Conservation (phyloP, 2,329 filamentous ascomycete genomes). For the Phialophora verrucosa region DNA sequence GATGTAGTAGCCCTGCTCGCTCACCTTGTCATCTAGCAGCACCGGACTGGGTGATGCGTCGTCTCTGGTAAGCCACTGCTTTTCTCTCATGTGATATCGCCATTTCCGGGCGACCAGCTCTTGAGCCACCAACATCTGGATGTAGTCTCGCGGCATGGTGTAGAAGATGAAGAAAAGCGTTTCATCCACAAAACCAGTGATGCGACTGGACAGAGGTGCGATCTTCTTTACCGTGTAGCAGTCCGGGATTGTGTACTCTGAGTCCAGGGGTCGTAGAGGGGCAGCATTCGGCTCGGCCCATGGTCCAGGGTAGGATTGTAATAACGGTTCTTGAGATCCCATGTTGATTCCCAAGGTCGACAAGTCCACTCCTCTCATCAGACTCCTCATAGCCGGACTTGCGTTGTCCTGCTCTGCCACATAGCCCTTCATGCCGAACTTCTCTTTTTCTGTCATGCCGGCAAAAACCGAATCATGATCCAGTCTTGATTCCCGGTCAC, state of each 20-base stretch:
- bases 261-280: conserved; percentile 60
- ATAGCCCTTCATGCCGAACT: conserved; percentile 65
- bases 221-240: conserved; percentile 72
- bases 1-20: conserved; percentile 58
- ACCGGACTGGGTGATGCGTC: conserved; percentile 52
- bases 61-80: conserved; percentile 59
- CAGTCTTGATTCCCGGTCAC: conserved; percentile 44
- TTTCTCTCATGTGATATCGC: conserved; percentile 59
- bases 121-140: conserved; percentile 69
- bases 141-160: conserved; percentile 67
- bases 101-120: conserved; percentile 63
- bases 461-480: conserved; percentile 46
- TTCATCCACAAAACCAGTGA: conserved; percentile 66
- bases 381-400: conserved; percentile 59
- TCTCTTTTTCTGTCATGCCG: conserved; percentile 52
- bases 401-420: conserved; percentile 59
- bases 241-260: conserved; percentile 66
- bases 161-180: conserved; percentile 74
- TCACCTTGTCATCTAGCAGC: conserved; percentile 54
- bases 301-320: conserved; percentile 68
- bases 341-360: conserved; percentile 68
- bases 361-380: conserved; percentile 68
- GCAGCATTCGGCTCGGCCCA: conserved; percentile 64
- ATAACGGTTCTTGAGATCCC: conserved; percentile 62
- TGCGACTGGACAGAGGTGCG: conserved; percentile 63